Conservation (phyloP, 495 filamentous ascomycete species). For the Hypoxylon trugodes region DNA sequence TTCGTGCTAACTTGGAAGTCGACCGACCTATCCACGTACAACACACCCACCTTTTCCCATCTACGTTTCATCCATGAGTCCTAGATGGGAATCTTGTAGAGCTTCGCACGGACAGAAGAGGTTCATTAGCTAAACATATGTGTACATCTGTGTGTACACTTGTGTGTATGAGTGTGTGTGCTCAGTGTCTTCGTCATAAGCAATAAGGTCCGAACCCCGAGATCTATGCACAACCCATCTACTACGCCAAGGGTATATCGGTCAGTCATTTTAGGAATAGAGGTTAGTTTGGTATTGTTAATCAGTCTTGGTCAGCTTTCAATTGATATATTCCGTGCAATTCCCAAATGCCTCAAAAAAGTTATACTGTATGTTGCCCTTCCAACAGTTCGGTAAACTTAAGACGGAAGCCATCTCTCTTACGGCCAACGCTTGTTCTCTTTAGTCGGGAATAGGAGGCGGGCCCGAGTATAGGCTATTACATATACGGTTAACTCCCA, state of each 20-base stretch:
- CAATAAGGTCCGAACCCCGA: constrained; percentile 27
- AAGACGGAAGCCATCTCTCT: constrained; percentile 23
- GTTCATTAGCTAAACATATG: constrained; percentile 22
- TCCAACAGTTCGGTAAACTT: constrained; percentile 30
- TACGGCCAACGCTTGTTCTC: constrained; percentile 25
- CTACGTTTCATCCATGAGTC: constrained; percentile 25
- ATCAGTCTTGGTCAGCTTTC: constrained; percentile 20
- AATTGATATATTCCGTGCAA: constrained; percentile 16
- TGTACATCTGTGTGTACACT: constrained; percentile 8
- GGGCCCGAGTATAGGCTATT: constrained; percentile 18
- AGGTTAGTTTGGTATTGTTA: constrained; percentile 14
- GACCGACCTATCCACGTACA: constrained; percentile 10
- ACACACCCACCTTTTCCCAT: constrained; percentile 13
- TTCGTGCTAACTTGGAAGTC: constrained; percentile 19
- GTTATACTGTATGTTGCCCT: constrained; percentile 18
- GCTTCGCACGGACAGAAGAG: neutral
- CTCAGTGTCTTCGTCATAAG: constrained; percentile 12
- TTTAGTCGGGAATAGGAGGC: constrained; percentile 18
- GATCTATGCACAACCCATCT: constrained; percentile 4
- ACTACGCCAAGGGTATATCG: constrained; percentile 1
- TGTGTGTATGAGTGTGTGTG: too few relatives aligned
- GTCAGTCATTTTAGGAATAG: constrained; percentile 12
- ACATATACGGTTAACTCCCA: constrained; percentile 23
- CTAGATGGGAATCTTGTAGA: constrained; percentile 20
- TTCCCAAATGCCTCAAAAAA: constrained; percentile 27